Base-by-base conservation (phyloP, 805 yeast species). In the Yarrowia sp. region DNA sequence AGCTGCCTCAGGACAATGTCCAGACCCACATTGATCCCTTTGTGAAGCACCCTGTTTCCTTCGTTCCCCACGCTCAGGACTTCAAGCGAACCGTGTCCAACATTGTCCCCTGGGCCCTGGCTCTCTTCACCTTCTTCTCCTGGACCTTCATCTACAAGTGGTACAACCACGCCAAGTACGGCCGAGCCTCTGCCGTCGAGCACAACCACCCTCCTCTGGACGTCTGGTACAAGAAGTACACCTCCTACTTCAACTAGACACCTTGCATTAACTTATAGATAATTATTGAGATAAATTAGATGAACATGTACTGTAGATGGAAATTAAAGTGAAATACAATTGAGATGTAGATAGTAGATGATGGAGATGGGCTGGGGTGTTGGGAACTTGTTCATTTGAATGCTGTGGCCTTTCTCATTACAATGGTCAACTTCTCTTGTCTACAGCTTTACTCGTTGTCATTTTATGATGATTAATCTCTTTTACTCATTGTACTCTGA, bases 71-170 rank as follows among this genome's bases (percentile, higher is more conserved):
- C 13, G 64, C 64, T 9, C 17, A 17, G 17, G 64, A 58, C 64
- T 58, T 58, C 9, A 58, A 58, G 64, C 24, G 64, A 58, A 58
- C 64, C 17, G 50, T 13, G 17, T 5, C 13, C 33, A 58, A 58
- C 50, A 58, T 58, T 8, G 13, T 17, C 7, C 40, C 39, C 40
- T 58, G 64, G 64, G 64, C 64, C 15, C 38, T 43, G 1, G 1
- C 3, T 17, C 64, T 58, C 19, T 58, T 58, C 40, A 20, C 64
- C 39, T 58, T 58, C 19, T 58, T 58, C 50, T 58, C 64, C 50
- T 58, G 64, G 64, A 58, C 64, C 17, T 58, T 58, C 14, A 58
- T 58, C 30, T 58, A 58, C 64, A 58, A 58, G 64, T 40, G 64
- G 50, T 58, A 58, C 64, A 43, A 58, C 50, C 64, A 58, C 17